Percentiles rank a stretch among this genome's conserved stretches.
Conservation (phyloP, 495 filamentous ascomycete genomes). For the Aspergillus affinis region DNA sequence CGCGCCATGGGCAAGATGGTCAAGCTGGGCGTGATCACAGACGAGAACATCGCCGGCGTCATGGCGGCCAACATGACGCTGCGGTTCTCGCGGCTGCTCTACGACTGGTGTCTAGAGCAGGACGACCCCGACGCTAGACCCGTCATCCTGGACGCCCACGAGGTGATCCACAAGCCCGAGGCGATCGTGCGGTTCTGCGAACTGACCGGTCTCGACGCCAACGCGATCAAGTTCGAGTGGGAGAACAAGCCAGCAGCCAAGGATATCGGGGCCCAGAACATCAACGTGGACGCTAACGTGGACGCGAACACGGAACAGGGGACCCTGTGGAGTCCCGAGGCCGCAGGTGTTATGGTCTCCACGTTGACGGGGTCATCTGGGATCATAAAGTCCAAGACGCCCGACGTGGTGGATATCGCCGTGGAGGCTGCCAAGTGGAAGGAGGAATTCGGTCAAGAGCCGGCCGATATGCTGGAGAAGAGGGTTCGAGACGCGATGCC, state of each 20-base stretch:
- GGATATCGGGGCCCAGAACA: slow-evolving; percentile 15
- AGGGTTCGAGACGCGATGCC: slow-evolving; percentile 41
- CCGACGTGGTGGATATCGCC: slow-evolving; percentile 33
- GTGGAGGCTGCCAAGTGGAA: slow-evolving; percentile 46
- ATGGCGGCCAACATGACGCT: slow-evolving; percentile 28
- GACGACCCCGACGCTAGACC: slow-evolving; percentile 24
- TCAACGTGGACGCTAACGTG: no score
- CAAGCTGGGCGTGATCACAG: slow-evolving; percentile 15
- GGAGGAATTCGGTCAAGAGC: slow-evolving; percentile 45
- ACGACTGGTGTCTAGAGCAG: slow-evolving; percentile 35
- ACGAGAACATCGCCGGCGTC: slow-evolving; percentile 13
- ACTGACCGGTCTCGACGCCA: slow-evolving; percentile 35
- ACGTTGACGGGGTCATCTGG: slow-evolving; percentile 35
- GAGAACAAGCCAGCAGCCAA: slow-evolving; percentile 11
- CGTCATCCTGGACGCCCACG: slow-evolving; percentile 45
- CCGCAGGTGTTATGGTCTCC: slow-evolving; percentile 27
- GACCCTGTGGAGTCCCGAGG: background rate
- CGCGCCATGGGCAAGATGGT: slow-evolving; percentile 29
- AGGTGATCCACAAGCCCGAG: slow-evolving; percentile 38
- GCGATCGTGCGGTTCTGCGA: slow-evolving; percentile 33
- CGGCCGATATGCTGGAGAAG: slow-evolving; percentile 31
- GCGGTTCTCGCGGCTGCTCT: slow-evolving; percentile 34
- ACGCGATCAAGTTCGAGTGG: slow-evolving; percentile 40
- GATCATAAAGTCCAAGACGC: slow-evolving; percentile 37
- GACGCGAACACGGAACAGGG: background rate